Conservation (phyloP, 2,329 filamentous ascomycete genomes). For the Zarea fungicola region DNA sequence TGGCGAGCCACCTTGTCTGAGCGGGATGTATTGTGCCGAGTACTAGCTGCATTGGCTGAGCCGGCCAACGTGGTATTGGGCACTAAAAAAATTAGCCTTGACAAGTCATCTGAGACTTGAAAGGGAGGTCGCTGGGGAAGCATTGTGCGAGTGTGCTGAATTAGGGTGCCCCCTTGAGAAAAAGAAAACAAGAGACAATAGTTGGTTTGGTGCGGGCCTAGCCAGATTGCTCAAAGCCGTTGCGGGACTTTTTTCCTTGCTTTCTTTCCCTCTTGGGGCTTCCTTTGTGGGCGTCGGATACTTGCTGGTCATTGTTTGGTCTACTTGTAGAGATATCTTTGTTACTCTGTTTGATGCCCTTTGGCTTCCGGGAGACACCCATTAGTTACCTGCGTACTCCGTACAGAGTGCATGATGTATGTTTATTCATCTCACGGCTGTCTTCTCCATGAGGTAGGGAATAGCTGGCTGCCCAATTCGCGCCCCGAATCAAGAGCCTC, state of each 20-base stretch:
- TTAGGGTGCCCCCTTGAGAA: not conserved
- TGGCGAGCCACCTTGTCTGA: conserved; percentile 4
- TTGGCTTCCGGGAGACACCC: too few species aligned
- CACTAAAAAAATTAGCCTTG: not conserved
- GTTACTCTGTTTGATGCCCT: too few species aligned
- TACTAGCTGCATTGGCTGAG: not conserved
- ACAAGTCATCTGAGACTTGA: conserved; percentile 2
- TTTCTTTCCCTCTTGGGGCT: not conserved
- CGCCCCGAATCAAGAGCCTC: too few species aligned
- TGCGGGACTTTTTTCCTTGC: not conserved
- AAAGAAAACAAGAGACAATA: conserved; percentile 8
- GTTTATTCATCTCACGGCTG: too few species aligned
- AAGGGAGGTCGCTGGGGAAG: not conserved
- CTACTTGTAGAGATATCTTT: too few species aligned
- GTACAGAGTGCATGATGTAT: too few species aligned
- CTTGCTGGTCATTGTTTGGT: not conserved
- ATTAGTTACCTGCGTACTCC: too few species aligned
- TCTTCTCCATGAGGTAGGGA: too few species aligned
- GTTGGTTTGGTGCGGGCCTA: not conserved
- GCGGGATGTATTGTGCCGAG: not conserved
- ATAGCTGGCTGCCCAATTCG: too few species aligned
- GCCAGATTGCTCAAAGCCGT: not conserved
- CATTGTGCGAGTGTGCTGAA: not conserved
- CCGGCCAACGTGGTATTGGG: not conserved
- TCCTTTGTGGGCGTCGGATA: not conserved